Percentiles rank a stretch among this genome's conserved stretches.
Evolutionary conservation across 352 stramenopile species (phyloP).

Genomic region (Pythium myriotylum): DNA sequence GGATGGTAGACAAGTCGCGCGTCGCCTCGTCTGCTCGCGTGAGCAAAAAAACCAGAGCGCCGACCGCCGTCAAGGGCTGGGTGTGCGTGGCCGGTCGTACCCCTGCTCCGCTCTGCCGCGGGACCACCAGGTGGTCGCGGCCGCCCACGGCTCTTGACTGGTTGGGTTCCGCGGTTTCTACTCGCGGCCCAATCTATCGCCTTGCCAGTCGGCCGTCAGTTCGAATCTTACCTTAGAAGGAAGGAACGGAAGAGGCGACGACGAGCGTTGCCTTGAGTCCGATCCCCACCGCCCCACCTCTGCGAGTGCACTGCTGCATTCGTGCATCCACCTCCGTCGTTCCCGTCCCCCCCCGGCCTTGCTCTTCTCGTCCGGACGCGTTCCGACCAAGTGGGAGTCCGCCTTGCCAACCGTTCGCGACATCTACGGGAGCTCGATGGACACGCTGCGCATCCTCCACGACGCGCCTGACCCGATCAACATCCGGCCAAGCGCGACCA

Average conservation of each 20-base stretch:
- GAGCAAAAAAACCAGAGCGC: conserved; percentile 26
- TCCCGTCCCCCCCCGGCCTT: neutral
- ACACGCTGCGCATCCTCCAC: conserved; percentile 27
- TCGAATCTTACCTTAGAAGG: conserved; percentile 13
- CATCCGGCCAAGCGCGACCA: conserved; percentile 22
- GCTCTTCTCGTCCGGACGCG: neutral
- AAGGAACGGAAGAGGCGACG: conserved; percentile 10
- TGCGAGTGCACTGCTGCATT: neutral
- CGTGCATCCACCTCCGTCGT: neutral
- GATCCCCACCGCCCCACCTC: neutral
- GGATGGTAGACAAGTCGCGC: conserved; percentile 32
- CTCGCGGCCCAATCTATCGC: neutral
- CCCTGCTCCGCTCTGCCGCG: conserved; percentile 3
- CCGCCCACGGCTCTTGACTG: conserved; percentile 2
- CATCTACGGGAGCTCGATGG: conserved; percentile 25
- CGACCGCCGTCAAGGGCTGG: conserved; percentile 21
- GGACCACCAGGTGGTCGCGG: conserved; percentile 21
- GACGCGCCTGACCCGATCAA: conserved; percentile 24
- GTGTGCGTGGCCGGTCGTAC: conserved; percentile 19
- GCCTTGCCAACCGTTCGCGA: conserved; percentile 15
- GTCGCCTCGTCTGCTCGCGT: conserved; percentile 30
- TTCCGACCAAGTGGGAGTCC: conserved; percentile 12
- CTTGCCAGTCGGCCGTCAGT: conserved; percentile 4
- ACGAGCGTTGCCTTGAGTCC: too few species aligned
- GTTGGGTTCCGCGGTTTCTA: conserved; percentile 5